phyloP scores from a whole-genome alignment of 129 eudicot genomes.

The Arctium minus region DNA sequence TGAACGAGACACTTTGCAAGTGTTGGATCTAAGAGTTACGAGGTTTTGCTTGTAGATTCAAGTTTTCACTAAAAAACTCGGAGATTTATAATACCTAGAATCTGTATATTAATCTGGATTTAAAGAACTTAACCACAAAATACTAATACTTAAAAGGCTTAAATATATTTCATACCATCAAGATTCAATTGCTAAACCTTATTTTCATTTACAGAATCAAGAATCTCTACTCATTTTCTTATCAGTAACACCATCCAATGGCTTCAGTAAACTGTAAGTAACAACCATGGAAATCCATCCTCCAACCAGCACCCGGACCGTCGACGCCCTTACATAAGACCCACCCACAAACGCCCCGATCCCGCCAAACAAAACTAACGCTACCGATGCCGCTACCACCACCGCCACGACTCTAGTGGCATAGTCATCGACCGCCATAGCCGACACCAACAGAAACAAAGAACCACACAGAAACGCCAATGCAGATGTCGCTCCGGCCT shows the following conservation, averaged over 20 bases:
- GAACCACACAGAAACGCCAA: conserved; percentile 59
- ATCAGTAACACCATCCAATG: conserved; percentile 40
- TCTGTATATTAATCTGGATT: no score
- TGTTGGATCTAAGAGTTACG: no score
- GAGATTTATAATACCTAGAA: no score
- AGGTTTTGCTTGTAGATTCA: no score
- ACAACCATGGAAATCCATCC: conserved; percentile 76
- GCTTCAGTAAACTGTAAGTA: conserved; percentile 57
- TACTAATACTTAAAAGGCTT: not conserved
- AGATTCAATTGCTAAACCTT: not conserved
- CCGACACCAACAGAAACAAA: conserved; percentile 46
- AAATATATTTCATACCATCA: not conserved
- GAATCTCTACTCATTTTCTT: conserved; percentile 15
- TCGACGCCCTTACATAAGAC: conserved; percentile 41
- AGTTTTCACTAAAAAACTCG: no score
- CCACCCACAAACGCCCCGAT: conserved; percentile 60
- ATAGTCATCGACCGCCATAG: conserved; percentile 27
- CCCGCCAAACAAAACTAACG: conserved; percentile 52
- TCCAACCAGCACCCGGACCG: conserved; percentile 53
- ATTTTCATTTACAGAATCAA: conserved; percentile 1
- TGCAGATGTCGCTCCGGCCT: conserved; percentile 64
- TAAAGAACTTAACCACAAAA: not conserved
- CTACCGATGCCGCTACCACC: conserved; percentile 45
- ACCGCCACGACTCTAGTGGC: conserved; percentile 33
- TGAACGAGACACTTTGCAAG: no score